phyloP scores from a whole-genome alignment of 306 rosid genomes.

The Cucumis sativus region Cucumber_9930_V3 NC_026660.2:27700501-27701000 shows the following conservation, averaged over 20 bases:
- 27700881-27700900: slow-evolving; percentile 35
- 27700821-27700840: slow-evolving; percentile 41
- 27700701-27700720: not conserved
- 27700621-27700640: slow-evolving; percentile 45
- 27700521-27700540: not conserved
- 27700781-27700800: slow-evolving; percentile 30
- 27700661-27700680: slow-evolving; percentile 45
- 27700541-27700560: not conserved
- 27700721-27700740: not conserved
- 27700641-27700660: slow-evolving; percentile 52
- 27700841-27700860: slow-evolving; percentile 57
- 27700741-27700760: not conserved
- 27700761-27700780: not conserved
- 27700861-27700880: slow-evolving; percentile 55
- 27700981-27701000: not conserved
- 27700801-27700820: slow-evolving; percentile 4
- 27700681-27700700: not conserved
- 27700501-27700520: no score
- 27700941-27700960: not conserved
- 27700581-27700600: slow-evolving; percentile 43
- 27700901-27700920: slow-evolving; percentile 20
- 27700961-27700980: not conserved
- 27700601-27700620: slow-evolving; percentile 29
- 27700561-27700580: not conserved
- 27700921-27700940: not conserved